A percentile compares a stretch with the other conserved stretches of the same genome.
These are phyloP conservation scores for Xylaria sp. DNA, from an alignment of 2,329 filamentous ascomycete species.

Conservation along the genomic window DNA sequence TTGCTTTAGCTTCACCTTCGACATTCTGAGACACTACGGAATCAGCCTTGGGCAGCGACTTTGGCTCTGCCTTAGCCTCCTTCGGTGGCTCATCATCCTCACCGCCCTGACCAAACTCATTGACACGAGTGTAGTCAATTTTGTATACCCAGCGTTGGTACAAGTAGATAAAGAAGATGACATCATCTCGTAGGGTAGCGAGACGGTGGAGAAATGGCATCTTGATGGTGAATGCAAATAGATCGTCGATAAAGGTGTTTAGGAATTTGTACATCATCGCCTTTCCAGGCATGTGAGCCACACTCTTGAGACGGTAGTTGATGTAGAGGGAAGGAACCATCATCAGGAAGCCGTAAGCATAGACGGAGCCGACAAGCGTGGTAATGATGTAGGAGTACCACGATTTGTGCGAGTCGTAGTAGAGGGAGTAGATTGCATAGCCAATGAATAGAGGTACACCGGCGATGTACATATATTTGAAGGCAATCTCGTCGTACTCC, in stretches of 20 bases:
- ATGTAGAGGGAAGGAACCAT: constrained; percentile 98
- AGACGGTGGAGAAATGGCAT: constrained; percentile 95
- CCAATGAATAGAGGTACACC: constrained; percentile 89
- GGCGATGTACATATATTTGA: constrained; percentile 94
- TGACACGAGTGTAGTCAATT: constrained; percentile 90
- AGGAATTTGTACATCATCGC: constrained; percentile 99
- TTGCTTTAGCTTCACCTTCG: constrained; percentile 58
- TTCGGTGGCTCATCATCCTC: constrained; percentile 73
- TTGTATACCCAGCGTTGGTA: constrained; percentile 96
- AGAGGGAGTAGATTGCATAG: constrained; percentile 89
- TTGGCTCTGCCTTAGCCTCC: constrained; percentile 54
- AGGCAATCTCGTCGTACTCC: constrained; percentile 97
- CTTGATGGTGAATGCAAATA: constrained; percentile 99
- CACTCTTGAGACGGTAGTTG: constrained; percentile 96
- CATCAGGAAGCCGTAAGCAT: constrained; percentile 98
- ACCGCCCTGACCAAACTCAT: constrained; percentile 98
- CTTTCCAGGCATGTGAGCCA: constrained; percentile 96
- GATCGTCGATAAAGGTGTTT: constrained; percentile 98
- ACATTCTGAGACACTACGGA: constrained; percentile 46
- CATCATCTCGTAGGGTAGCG: constrained; percentile 90
- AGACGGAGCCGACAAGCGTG: constrained; percentile 94
- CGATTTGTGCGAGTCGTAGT: constrained; percentile 95
- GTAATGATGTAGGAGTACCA: constrained; percentile 98
- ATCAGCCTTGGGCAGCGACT: constrained; percentile 49
- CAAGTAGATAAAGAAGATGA: constrained; percentile 98